Conservation (phyloP, 257 asterid genomes). For the Paulownia fortunei region DNA sequence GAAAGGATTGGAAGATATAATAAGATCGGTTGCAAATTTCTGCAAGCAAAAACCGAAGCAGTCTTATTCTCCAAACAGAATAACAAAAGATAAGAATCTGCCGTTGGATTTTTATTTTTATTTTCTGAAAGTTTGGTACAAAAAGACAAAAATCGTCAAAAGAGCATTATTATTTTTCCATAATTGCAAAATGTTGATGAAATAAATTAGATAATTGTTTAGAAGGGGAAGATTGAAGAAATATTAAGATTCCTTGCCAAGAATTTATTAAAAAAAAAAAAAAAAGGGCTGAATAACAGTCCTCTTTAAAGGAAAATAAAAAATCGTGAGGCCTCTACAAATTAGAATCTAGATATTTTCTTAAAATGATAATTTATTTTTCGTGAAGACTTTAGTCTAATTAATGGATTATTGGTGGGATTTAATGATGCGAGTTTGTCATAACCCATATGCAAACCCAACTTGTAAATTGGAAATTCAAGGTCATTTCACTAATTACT, state of each 20-base stretch:
- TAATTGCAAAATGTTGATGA: background rate
- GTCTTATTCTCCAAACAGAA: background rate
- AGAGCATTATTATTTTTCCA: background rate
- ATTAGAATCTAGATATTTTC: background rate
- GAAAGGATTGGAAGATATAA: background rate
- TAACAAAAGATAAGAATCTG: background rate
- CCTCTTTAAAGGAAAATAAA: background rate
- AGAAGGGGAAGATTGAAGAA: background rate
- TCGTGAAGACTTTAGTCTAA: background rate
- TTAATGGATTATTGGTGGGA: background rate
- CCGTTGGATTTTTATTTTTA: too few relatives aligned
- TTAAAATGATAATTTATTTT: background rate
- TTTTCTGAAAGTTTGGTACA: background rate
- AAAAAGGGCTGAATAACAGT: too few relatives aligned
- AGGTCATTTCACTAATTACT: background rate
- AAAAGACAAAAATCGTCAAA: background rate
- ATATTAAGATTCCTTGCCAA: background rate
- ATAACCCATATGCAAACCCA: too few relatives aligned
- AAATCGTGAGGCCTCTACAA: too few relatives aligned
- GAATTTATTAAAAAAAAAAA: background rate
- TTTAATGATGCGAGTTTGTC: background rate
- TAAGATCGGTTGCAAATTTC: background rate
- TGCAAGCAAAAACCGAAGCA: constrained; percentile 3
- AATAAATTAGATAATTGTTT: background rate
- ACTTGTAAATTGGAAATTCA: background rate